Conservation (phyloP, 1,139 yeast species). For the Geotrichum candidum region DNA sequence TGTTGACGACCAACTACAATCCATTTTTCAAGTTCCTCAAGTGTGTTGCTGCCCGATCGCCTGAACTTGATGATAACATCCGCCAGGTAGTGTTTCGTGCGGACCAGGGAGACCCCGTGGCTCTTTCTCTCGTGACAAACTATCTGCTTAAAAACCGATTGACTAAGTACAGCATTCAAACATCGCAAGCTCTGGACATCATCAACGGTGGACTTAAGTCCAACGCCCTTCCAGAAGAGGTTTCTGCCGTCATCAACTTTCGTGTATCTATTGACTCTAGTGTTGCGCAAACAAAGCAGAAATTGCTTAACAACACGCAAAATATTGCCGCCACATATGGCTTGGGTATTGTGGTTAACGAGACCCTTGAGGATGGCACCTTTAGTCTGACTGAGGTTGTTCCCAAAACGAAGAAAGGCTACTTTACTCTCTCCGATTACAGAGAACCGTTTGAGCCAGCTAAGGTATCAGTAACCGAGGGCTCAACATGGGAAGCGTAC, state of each 20-base stretch:
- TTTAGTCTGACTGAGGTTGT: slow-evolving; percentile 1
- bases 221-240: slow-evolving; percentile 64
- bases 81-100: slow-evolving; percentile 12
- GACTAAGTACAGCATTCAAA: slow-evolving; percentile 43
- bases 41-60: slow-evolving; percentile 44
- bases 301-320: slow-evolving; percentile 38
- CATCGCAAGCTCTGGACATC: slow-evolving; percentile 59
- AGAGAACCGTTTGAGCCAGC: slow-evolving; percentile 46
- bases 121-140: slow-evolving; percentile 11
- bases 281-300: slow-evolving; percentile 38
- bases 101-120: slow-evolving; percentile 9
- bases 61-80: slow-evolving; percentile 21
- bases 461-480: slow-evolving; percentile 48
- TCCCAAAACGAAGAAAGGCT: slow-evolving; percentile 19
- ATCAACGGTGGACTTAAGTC: slow-evolving; percentile 56
- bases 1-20: slow-evolving; percentile 40
- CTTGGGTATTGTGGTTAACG: slow-evolving; percentile 41
- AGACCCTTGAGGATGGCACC: slow-evolving; percentile 12
- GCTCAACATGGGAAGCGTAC: slow-evolving; percentile 47
- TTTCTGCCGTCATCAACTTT: slow-evolving; percentile 47
- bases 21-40: slow-evolving; percentile 45
- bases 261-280: slow-evolving; percentile 48
- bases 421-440: slow-evolving; percentile 31
- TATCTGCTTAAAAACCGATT: slow-evolving; percentile 8
- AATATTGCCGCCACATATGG: slow-evolving; percentile 41